These are phyloP conservation scores for Borovskyia barvae DNA, from an alignment of 208 protist genomes.

Conservation along the genomic window DNA sequence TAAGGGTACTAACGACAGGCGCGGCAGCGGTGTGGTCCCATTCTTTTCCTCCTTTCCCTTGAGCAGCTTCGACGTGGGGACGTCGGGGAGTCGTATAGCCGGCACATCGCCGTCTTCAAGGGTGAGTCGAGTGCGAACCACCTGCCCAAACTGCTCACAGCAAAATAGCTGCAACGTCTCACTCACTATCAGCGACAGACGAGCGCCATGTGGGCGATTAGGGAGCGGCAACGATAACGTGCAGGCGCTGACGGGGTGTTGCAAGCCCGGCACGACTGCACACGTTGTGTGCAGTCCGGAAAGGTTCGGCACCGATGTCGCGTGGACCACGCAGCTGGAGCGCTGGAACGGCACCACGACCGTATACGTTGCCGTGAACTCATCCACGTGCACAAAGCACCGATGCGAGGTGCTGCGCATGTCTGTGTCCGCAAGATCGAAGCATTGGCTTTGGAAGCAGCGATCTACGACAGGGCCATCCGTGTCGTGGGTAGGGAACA, in stretches of 20 bases:
- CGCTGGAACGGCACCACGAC: slow-evolving; percentile 1
- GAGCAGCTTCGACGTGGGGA: neutral
- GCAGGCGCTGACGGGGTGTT: slow-evolving; percentile 9
- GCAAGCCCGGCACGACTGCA: neutral
- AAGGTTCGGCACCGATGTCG: too few relatives aligned
- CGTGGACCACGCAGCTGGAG: slow-evolving; percentile 14
- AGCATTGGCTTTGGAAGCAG: slow-evolving; percentile 33
- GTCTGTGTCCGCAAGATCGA: neutral
- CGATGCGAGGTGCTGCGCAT: neutral
- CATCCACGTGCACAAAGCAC: slow-evolving; percentile 17
- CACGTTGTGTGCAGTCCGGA: slow-evolving; percentile 2
- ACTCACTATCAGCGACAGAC: slow-evolving; percentile 16
- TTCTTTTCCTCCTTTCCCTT: neutral
- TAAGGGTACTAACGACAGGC: slow-evolving; percentile 4
- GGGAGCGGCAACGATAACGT: neutral
- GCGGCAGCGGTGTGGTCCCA: neutral
- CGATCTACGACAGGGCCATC: slow-evolving; percentile 9
- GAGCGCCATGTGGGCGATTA: slow-evolving; percentile 2
- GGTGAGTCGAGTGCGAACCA: slow-evolving; percentile 1
- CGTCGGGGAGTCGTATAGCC: neutral
- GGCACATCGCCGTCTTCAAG: slow-evolving; percentile 1
- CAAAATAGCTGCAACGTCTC: slow-evolving; percentile 20
- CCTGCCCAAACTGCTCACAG: slow-evolving; percentile 22
- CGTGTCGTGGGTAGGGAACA: slow-evolving; percentile 22
- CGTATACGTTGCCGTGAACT: slow-evolving; percentile 7